A percentile compares a stretch with the other conserved stretches of the same genome.
Evolutionary conservation across 2,329 filamentous ascomycete genomes (phyloP).

Genomic region (Sphaceloma murrayae): DNA sequence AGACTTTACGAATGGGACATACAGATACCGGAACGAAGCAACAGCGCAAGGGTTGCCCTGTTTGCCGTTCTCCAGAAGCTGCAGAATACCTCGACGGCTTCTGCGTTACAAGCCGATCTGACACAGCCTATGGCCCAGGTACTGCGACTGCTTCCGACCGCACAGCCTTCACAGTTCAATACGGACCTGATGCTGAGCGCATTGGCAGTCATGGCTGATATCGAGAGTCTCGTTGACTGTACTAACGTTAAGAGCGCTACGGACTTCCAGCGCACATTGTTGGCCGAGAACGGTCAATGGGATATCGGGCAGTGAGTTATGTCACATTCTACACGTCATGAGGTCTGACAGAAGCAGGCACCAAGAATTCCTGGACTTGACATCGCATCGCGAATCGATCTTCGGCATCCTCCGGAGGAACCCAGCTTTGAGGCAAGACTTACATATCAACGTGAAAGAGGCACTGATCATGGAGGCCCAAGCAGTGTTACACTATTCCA

Average conservation of each 20-base stretch:
- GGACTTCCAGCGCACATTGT: slow-evolving; percentile 53
- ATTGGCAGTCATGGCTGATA: slow-evolving; percentile 66
- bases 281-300: slow-evolving; percentile 65
- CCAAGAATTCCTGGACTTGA: slow-evolving; percentile 5
- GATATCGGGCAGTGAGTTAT: slow-evolving; percentile 60
- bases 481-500: slow-evolving; percentile 64
- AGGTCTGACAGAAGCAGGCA: neutral
- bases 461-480: slow-evolving; percentile 65
- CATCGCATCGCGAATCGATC: slow-evolving; percentile 1
- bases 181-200: slow-evolving; percentile 52
- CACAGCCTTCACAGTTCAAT: too few relatives aligned
- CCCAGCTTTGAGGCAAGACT: slow-evolving; percentile 59
- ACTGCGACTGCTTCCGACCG: slow-evolving; percentile 2
- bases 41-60: slow-evolving; percentile 48
- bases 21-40: slow-evolving; percentile 53
- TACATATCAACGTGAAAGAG: slow-evolving; percentile 53
- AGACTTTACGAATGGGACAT: slow-evolving; percentile 89
- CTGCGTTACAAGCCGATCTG: slow-evolving; percentile 37
- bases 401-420: slow-evolving; percentile 46
- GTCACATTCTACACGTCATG: neutral
- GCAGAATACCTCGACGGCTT: slow-evolving; percentile 52
- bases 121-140: slow-evolving; percentile 6
- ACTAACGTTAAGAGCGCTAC: slow-evolving; percentile 43
- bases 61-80: slow-evolving; percentile 77
- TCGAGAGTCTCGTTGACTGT: slow-evolving; percentile 59